Evolutionary conservation across 805 yeast species (phyloP).

Genomic region (Jamesozyma lodderae): DNA sequence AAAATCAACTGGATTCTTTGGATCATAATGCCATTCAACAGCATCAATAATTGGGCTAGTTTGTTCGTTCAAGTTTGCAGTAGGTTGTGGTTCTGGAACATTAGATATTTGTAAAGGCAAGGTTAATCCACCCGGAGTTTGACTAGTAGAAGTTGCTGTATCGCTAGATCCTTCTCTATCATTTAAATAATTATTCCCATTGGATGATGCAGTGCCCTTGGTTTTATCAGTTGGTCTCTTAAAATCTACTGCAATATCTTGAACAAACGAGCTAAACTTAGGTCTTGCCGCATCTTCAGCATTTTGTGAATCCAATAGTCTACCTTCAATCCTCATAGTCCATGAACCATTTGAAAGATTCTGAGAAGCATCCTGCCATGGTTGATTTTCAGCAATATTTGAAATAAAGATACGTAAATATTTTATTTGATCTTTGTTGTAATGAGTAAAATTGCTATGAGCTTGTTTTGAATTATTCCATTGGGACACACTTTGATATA

Average conservation of each 20-base stretch:
- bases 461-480: slow-evolving; percentile 35
- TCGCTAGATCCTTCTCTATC: not conserved
- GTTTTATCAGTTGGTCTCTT: slow-evolving; percentile 9
- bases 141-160: not conserved
- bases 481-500: slow-evolving; percentile 58
- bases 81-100: not conserved
- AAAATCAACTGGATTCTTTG: slow-evolving; percentile 45
- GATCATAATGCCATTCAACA: slow-evolving; percentile 86
- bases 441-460: slow-evolving; percentile 24
- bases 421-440: slow-evolving; percentile 34
- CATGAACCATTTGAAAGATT: slow-evolving; percentile 40
- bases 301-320: slow-evolving; percentile 47
- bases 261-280: slow-evolving; percentile 70
- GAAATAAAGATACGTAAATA: slow-evolving; percentile 76
- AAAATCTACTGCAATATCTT: slow-evolving; percentile 78
- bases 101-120: slow-evolving; percentile 2
- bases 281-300: slow-evolving; percentile 42
- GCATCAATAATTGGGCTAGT: slow-evolving; percentile 16
- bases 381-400: slow-evolving; percentile 75
- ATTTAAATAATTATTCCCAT: not conserved
- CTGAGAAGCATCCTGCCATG: slow-evolving; percentile 53
- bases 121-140: slow-evolving; percentile 1
- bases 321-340: slow-evolving; percentile 86
- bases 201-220: not conserved
- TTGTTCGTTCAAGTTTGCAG: not conserved